Evolutionary conservation across 2,329 filamentous ascomycete species (phyloP).

Genomic region (Bipolaris zeicola): DNA sequence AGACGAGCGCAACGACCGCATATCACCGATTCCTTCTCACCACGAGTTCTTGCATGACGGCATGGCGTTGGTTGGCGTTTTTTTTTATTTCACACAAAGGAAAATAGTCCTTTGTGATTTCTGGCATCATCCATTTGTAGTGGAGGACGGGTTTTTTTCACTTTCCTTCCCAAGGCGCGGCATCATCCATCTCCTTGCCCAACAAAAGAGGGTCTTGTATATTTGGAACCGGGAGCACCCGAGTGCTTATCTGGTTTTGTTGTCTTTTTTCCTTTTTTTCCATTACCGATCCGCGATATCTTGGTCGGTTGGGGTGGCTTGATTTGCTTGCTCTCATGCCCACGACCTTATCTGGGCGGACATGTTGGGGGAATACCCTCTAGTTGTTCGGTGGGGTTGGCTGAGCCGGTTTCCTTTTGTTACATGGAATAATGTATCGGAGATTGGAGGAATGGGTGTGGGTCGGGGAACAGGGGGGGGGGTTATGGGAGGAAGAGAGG

Average conservation of each 20-base stretch:
- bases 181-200: conserved; percentile 14
- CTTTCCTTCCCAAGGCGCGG: background rate
- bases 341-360: background rate
- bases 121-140: conserved; percentile 16
- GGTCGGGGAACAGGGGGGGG: background rate
- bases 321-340: background rate
- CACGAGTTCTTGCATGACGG: conserved; percentile 28
- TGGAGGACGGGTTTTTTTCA: background rate
- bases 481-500: background rate
- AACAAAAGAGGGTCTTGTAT: conserved; percentile 9
- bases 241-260: background rate
- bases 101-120: background rate
- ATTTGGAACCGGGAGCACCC: conserved; percentile 17
- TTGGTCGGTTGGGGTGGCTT: background rate
- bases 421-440: conserved; percentile 13
- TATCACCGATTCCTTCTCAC: conserved; percentile 10
- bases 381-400: background rate
- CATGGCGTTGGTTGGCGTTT: conserved; percentile 33
- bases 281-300: background rate
- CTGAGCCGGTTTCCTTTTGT: background rate
- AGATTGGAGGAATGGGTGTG: background rate
- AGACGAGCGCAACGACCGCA: conserved; percentile 2
- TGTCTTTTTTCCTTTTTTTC: background rate
- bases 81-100: conserved; percentile 4
- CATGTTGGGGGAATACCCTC: conserved; percentile 5